A percentile compares a stretch with the other conserved stretches of the same genome.
phyloP scores from a whole-genome alignment of 2,329 filamentous ascomycete genomes.

The Arthrocladium fulminans region DNA sequence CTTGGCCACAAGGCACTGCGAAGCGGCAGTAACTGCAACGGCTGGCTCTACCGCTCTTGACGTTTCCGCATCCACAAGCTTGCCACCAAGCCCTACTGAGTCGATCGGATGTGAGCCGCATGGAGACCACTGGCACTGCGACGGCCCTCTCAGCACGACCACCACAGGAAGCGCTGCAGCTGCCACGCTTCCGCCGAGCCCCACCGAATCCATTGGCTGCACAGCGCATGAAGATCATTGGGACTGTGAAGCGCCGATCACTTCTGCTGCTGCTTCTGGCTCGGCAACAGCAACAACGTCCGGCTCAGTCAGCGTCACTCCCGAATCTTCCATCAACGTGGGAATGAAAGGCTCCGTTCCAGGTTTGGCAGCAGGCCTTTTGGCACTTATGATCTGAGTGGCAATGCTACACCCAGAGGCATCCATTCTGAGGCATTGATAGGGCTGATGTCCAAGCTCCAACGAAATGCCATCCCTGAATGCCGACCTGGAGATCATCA shows the following conservation, averaged over 20 bases:
- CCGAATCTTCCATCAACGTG: not conserved
- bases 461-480: too few relatives aligned
- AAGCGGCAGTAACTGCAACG: conserved; percentile 21
- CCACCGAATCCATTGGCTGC: conserved; percentile 19
- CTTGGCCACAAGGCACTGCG: conserved; percentile 24
- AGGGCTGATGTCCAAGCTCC: too few relatives aligned
- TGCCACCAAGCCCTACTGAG: conserved; percentile 15
- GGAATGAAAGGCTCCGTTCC: not conserved
- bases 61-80: not conserved
- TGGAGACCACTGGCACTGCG: conserved; percentile 23
- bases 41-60: not conserved
- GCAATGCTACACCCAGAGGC: too few relatives aligned
- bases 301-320: not conserved
- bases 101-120: conserved; percentile 20
- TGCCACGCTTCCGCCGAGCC: conserved; percentile 9
- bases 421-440: too few relatives aligned
- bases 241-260: conserved; percentile 19
- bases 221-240: conserved; percentile 21
- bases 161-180: not conserved
- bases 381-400: not conserved
- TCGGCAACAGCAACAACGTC: not conserved
- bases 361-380: not conserved
- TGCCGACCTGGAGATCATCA: too few relatives aligned
- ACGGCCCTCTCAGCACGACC: conserved; percentile 12
- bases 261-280: not conserved